These are phyloP conservation scores for Aphanocladium album DNA, from an alignment of 2,329 filamentous ascomycete species.

Conservation along the genomic window DNA sequence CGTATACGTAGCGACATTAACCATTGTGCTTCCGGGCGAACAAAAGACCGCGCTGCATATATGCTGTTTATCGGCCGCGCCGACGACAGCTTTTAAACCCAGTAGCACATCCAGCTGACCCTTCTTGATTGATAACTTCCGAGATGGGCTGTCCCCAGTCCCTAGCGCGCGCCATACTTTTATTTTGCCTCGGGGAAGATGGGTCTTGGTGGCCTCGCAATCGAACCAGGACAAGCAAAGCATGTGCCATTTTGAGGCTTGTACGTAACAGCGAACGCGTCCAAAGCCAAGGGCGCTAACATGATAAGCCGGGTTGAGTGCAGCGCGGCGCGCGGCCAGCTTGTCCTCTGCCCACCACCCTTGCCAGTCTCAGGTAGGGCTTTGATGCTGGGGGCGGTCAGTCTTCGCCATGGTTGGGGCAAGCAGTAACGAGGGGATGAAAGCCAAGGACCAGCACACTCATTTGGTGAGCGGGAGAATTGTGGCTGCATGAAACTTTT, in stretches of 20 bases:
- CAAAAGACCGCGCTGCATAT: not conserved
- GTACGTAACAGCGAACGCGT: constrained; percentile 7
- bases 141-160: constrained; percentile 10
- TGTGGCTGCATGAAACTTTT: not conserved
- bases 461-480: not conserved
- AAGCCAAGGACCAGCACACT: not conserved
- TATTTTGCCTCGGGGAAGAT: not conserved
- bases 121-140: constrained; percentile 12
- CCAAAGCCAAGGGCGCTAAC: not conserved
- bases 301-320: not conserved
- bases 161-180: constrained; percentile 7
- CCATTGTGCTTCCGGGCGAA: not conserved
- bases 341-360: not conserved
- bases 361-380: constrained; percentile 7
- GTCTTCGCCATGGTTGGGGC: not conserved
- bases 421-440: not conserved
- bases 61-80: not conserved
- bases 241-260: constrained; percentile 3
- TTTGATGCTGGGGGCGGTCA: not conserved
- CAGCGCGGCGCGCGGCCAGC: not conserved
- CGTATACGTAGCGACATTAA: not conserved
- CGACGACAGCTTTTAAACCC: not conserved
- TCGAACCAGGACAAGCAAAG: constrained; percentile 5
- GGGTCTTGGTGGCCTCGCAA: not conserved
- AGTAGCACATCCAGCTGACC: constrained; percentile 2